These are phyloP conservation scores for Neurospora sp. DNA, from an alignment of 495 filamentous ascomycete species.

Conservation along the genomic window DNA sequence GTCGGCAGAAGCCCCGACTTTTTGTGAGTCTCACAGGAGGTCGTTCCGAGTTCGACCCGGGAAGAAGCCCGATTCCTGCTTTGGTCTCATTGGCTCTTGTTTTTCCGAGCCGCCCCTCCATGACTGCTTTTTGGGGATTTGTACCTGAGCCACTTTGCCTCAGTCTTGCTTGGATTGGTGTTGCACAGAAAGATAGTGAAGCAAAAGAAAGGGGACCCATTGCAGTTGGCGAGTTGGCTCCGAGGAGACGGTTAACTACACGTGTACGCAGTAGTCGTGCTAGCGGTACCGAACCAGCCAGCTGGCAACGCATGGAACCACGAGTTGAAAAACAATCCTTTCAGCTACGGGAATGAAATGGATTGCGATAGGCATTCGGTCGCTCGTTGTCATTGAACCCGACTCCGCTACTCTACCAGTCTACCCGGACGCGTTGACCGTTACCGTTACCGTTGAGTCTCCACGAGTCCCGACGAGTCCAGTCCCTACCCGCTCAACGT, in stretches of 20 bases:
- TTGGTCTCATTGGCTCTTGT: background rate
- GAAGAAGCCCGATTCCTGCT: no score
- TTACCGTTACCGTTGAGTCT: no score
- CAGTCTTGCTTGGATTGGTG: background rate
- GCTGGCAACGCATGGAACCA: background rate
- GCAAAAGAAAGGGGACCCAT: background rate
- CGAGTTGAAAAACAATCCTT: background rate
- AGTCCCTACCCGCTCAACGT: background rate
- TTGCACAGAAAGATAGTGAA: background rate
- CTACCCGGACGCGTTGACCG: background rate
- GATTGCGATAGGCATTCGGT: no score
- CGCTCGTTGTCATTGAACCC: background rate
- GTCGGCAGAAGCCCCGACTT: background rate
- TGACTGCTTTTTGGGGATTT: background rate
- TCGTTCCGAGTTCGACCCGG: no score
- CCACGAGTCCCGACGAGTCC: no score
- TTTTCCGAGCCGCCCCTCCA: background rate
- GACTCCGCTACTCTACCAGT: background rate
- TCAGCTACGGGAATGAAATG: background rate
- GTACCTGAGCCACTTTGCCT: background rate
- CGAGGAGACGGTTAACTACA: background rate
- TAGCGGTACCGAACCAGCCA: background rate
- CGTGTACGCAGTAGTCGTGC: background rate
- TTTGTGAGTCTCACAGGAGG: background rate
- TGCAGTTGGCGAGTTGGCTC: background rate